Evolutionary conservation across 148 eudicot species (phyloP).

Genomic region (Salicornia ramosissima): DNA sequence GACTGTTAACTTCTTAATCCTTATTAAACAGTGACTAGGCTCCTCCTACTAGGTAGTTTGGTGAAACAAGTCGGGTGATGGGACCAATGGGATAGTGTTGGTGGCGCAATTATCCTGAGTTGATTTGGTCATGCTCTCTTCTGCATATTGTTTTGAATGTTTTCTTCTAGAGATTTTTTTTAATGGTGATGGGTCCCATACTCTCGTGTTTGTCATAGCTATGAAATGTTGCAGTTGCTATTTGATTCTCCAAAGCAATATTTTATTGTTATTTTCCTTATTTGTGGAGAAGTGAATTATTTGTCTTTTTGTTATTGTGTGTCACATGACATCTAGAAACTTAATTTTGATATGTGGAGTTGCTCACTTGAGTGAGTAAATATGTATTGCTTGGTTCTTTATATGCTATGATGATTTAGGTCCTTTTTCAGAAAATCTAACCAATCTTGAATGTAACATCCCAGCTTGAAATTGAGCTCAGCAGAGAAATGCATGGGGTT

Average conservation of each 20-base stretch:
- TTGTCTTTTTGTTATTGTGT: neutral
- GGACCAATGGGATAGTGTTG: too few species aligned
- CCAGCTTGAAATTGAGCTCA: conserved; percentile 65
- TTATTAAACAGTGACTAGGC: too few species aligned
- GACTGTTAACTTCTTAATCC: too few species aligned
- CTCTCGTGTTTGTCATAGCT: neutral
- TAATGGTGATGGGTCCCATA: too few species aligned
- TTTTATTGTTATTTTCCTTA: neutral
- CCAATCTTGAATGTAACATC: conserved; percentile 6
- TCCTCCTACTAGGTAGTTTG: too few species aligned
- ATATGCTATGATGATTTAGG: too few species aligned
- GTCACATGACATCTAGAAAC: neutral
- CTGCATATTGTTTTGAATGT: too few species aligned
- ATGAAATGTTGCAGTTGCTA: neutral
- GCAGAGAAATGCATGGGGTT: conserved; percentile 69
- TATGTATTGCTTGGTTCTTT: neutral
- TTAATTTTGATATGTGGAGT: neutral
- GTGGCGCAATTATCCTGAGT: too few species aligned
- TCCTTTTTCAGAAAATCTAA: neutral
- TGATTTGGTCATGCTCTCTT: too few species aligned
- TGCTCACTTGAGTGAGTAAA: neutral
- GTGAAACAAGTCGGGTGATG: too few species aligned
- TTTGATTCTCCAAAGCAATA: neutral
- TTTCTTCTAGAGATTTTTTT: too few species aligned
- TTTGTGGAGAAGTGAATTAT: too few species aligned